Evolutionary conservation across 129 eudicot species (phyloP), one percentile per base, ranked within the genome.

Genomic region (Tagetes patula): DNA sequence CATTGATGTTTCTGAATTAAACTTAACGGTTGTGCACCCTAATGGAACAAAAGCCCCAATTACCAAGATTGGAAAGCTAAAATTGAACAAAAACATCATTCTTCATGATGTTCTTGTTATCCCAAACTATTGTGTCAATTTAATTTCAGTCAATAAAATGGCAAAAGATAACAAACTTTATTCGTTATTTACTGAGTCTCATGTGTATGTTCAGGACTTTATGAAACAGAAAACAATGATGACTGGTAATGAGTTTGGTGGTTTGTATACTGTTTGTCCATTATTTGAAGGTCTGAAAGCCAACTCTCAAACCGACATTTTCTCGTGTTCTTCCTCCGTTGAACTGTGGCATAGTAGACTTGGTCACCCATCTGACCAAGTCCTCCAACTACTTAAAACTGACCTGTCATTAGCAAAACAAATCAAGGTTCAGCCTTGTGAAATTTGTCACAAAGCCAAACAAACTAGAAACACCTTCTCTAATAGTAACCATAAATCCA

Each of bases 301-400:
- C 8, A 38, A 5, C 12, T 11, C 42, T 60, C 13, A 32, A 5
- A 1, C 13, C 38, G 31, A 12, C 38, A 10, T 10, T 12, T 5
- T 37, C 41, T 38, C 8, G 13, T 4, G 11, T 2, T 64, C 1
- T 13, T 0, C 6, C 36, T 27, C 6, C 1, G 38, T 41, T 39
- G 36, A 14, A 1, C 0, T 65, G 0, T 65, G 70, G 70, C 70
- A 42, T 20, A 42, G 9, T 3, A 65, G 70, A 1, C 13, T 65
- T 5, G 70, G 70, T 6, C 70, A 65, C 0, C 70, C 54, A 1
- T 48, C 38, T 65, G 54, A 65, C 6, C 37, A 65, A 34, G 70
- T 65, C 0, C 12, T 39, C 3, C 3, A 47, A 8, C 3, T 7
- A 12, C 10, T 47, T 2, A 47, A 47, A 47, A 12, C 0, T 47